A percentile compares a stretch with the other conserved stretches of the same genome.
These are phyloP conservation scores for Argentina anserina DNA, from an alignment of 306 rosid species.

Conservation along the genomic window DNA sequence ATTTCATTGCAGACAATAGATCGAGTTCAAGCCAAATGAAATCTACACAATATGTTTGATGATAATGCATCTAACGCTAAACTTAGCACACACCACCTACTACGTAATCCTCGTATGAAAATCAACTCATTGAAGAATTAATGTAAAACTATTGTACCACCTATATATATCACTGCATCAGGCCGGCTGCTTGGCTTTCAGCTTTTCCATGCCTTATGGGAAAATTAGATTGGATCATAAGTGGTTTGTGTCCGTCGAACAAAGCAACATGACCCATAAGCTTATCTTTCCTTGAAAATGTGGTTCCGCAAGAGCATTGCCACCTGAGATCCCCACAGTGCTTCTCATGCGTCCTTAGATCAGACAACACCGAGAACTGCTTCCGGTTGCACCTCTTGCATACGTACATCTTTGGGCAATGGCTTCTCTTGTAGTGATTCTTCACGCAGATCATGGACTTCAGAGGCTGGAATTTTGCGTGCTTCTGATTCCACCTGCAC, in stretches of 20 bases:
- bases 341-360: conserved; percentile 88
- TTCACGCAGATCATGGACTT: conserved; percentile 89
- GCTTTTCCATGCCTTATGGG: conserved; percentile 8
- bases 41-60: neutral
- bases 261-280: conserved; percentile 84
- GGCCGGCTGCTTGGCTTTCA: conserved; percentile 13
- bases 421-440: conserved; percentile 93
- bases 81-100: neutral
- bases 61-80: neutral
- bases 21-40: neutral
- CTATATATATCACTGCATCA: neutral
- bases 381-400: conserved; percentile 83
- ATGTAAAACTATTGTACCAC: neutral
- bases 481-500: conserved; percentile 85
- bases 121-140: neutral
- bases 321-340: conserved; percentile 89
- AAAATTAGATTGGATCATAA: conserved; percentile 1
- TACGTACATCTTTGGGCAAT: conserved; percentile 90
- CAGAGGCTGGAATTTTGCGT: conserved; percentile 79
- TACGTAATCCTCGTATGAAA: neutral
- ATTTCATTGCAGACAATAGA: neutral
- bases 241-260: conserved; percentile 71
- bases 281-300: conserved; percentile 91
- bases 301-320: conserved; percentile 88
- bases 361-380: conserved; percentile 89